Evolutionary conservation across 169 alveolate species (phyloP).

Genomic region (Plasmodium knowlesi): DNA sequence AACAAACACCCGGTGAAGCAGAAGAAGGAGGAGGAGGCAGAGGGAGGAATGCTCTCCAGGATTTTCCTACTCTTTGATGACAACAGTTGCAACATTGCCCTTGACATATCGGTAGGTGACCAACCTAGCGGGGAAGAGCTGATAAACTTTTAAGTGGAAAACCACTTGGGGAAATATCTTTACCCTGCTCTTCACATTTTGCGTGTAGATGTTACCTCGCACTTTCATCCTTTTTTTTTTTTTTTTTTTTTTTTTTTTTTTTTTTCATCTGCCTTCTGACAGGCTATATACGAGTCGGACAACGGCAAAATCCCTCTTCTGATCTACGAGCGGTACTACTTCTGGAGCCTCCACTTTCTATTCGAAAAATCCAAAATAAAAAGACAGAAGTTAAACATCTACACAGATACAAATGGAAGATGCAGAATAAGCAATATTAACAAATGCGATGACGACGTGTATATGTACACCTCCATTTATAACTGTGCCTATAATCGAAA

Average conservation of each 20-base stretch:
- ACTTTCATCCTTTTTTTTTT: background rate
- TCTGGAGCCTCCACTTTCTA: constrained; percentile 66
- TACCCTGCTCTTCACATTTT: background rate
- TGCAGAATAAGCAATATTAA: background rate
- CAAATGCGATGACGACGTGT: constrained; percentile 22
- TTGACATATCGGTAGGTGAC: constrained; percentile 54
- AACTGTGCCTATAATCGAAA: constrained; percentile 19
- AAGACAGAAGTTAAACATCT: constrained; percentile 45
- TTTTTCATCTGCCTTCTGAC: background rate
- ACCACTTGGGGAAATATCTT: background rate
- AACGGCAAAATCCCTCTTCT: constrained; percentile 43
- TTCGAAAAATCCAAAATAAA: constrained; percentile 67
- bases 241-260: background rate
- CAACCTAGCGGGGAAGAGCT: background rate
- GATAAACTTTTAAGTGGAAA: background rate
- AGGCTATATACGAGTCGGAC: constrained; percentile 24
- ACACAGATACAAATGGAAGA: background rate
- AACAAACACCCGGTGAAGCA: constrained; percentile 24
- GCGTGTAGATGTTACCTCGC: background rate
- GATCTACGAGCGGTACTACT: constrained; percentile 51
- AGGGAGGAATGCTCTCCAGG: constrained; percentile 4
- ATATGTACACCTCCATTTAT: constrained; percentile 61
- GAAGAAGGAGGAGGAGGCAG: background rate
- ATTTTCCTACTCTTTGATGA: constrained; percentile 63
- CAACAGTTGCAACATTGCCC: constrained; percentile 52